Evolutionary conservation across 768 basidiomycete genomes (phyloP), one percentile per base, ranked within the genome.

Genomic region (Pluteus cervinus): DNA sequence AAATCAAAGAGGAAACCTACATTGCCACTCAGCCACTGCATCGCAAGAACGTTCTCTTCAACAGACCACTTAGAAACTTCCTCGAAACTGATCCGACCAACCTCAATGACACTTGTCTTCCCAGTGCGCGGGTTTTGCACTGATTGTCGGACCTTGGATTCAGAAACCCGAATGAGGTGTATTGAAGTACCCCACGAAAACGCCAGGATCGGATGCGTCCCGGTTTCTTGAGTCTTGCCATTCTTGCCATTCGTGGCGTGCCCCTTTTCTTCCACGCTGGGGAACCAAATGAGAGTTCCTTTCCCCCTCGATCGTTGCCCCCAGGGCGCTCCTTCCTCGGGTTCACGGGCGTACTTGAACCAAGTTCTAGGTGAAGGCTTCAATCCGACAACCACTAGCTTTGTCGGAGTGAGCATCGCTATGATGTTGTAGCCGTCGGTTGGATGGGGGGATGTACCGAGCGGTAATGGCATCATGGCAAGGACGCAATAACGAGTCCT

Each of bases 291-390:
- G 34, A 93, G 49, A 8, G 75, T 61, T 0, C 88, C 90, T 41
- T 69, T 74, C 58, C 72, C 66, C 49, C 65, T 65, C 12, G 68
- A 75, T 36, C 51, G 63, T 11, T 64, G 59, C 45, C 62, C 65
- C 40, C 58, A 55, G n/a, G 52, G 47, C 3, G 59, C 61, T 7
- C 66, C 66, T 38, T 73, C 73, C 17, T 69, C 65, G 7, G 63
- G 50, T 9, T 69, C 66, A 7, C 86, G 78, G 42, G 78, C 65
- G 37, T 68, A 74, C 52, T 87, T 81, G 52, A 86, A 84, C 91
- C 92, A 97, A 0, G 93, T 99, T 52, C 86, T 80, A 6, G 96
- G 88, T 0, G 78, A 73, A 3, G 96, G 96, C 49, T 89, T 92
- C 43, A 99, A 56, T 4, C 92, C 92, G 7, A 98, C 91, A 24